phyloP scores from a whole-genome alignment of 768 basidiomycete species.

The Polyporus arcularius region DNA sequence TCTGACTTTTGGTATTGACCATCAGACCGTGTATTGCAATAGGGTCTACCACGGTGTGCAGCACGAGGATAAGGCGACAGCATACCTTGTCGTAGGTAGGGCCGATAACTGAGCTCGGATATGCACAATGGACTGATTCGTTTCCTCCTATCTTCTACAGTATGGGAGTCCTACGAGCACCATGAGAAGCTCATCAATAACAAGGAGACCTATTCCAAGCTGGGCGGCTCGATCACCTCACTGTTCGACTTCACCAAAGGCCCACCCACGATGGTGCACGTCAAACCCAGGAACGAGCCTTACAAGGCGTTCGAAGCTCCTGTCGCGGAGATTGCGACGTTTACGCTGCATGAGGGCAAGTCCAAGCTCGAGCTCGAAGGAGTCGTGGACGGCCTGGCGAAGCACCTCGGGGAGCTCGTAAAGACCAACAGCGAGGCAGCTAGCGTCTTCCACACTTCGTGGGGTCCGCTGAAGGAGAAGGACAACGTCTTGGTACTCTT shows the following conservation, averaged over 20 bases:
- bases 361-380: slow-evolving; percentile 1
- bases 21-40: not conserved
- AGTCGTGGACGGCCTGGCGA: slow-evolving; percentile 1
- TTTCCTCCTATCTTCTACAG: not conserved
- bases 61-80: slow-evolving; percentile 11
- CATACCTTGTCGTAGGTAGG: slow-evolving; percentile 14
- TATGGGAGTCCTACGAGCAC: not conserved
- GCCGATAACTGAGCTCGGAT: not conserved
- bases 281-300: slow-evolving; percentile 10
- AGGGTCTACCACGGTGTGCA: slow-evolving; percentile 16
- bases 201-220: slow-evolving; percentile 1
- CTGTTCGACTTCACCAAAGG: not conserved
- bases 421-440: not conserved
- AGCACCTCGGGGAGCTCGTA: not conserved
- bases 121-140: not conserved
- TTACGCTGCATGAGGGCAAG: slow-evolving; percentile 6
- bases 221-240: not conserved
- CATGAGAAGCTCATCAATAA: not conserved
- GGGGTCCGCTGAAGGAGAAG: slow-evolving; percentile 11
- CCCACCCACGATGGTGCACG: slow-evolving; percentile 5
- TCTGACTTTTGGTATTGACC: too few relatives aligned
- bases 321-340: slow-evolving; percentile 12
- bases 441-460: slow-evolving; percentile 1
- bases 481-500: slow-evolving; percentile 3
- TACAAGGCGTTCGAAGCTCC: slow-evolving; percentile 15